Evolutionary conservation across 345 rosid species (phyloP).

Genomic region (Arabidopsis arenosa): DNA sequence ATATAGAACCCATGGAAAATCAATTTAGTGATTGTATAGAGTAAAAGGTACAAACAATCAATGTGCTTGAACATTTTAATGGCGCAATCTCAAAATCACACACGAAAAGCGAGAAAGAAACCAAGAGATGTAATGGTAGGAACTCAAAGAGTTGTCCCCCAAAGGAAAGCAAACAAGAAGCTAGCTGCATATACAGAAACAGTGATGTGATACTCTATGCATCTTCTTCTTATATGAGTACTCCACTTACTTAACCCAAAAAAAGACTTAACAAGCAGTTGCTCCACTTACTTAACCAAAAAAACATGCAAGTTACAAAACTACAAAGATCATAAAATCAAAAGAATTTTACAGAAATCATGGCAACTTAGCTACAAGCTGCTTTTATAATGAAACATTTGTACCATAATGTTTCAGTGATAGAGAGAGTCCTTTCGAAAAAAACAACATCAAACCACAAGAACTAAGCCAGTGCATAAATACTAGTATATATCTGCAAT

Average conservation of each 20-base stretch:
- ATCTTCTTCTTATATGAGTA: too few relatives aligned
- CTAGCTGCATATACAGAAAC: background rate
- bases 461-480: background rate
- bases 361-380: too few relatives aligned
- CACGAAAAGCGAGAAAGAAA: background rate
- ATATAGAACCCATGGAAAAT: slow-evolving; percentile 19
- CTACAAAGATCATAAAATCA: background rate
- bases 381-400: background rate
- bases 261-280: background rate
- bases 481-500: background rate
- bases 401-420: slow-evolving; percentile 2
- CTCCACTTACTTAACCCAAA: too few relatives aligned
- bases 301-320: slow-evolving; percentile 4
- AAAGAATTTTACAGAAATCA: background rate
- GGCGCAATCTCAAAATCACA: background rate
- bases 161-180: background rate
- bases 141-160: background rate
- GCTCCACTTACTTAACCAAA: background rate
- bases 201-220: background rate
- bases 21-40: background rate
- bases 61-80: background rate
- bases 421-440: slow-evolving; percentile 7
- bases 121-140: background rate
- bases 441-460: background rate
- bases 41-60: background rate